Conservation (phyloP, 345 rosid species). For the Viola odorata region DNA sequence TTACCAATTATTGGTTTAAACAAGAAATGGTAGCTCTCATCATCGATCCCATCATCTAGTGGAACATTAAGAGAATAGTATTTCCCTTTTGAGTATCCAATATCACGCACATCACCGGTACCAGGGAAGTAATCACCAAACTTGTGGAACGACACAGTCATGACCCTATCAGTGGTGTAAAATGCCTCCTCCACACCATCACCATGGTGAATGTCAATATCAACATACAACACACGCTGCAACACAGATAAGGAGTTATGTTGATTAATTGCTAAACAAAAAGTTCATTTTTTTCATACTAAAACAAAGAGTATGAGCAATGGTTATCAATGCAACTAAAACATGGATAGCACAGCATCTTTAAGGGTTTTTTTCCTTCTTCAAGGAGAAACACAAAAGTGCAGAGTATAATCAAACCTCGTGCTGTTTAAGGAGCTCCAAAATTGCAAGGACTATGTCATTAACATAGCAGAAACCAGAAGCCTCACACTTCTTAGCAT, state of each 20-base stretch:
- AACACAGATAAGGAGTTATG: slow-evolving; percentile 14
- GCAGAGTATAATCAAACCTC: slow-evolving; percentile 42
- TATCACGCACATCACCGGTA: slow-evolving; percentile 52
- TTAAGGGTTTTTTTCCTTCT: no score
- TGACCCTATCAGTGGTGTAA: slow-evolving; percentile 64
- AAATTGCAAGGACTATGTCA: slow-evolving; percentile 65
- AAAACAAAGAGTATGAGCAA: background rate
- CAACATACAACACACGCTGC: slow-evolving; percentile 67
- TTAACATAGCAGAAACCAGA: slow-evolving; percentile 68
- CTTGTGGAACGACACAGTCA: slow-evolving; percentile 69
- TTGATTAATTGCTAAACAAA: no score
- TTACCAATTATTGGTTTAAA: slow-evolving; percentile 62
- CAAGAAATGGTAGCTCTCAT: slow-evolving; percentile 64
- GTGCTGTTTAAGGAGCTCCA: slow-evolving; percentile 66
- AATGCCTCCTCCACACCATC: slow-evolving; percentile 78
- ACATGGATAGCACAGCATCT: background rate
- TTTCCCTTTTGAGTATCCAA: slow-evolving; percentile 51
- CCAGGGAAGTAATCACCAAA: slow-evolving; percentile 70
- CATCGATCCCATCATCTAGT: slow-evolving; percentile 64
- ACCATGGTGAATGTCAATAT: slow-evolving; percentile 65
- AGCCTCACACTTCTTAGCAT: slow-evolving; percentile 69
- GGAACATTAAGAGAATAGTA: slow-evolving; percentile 67
- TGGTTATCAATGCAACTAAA: background rate
- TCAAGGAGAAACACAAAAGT: background rate
- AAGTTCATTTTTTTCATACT: no score